phyloP scores from a whole-genome alignment of 176 grass and related monocot species.

The Hsuehochloa calcarea region DNA sequence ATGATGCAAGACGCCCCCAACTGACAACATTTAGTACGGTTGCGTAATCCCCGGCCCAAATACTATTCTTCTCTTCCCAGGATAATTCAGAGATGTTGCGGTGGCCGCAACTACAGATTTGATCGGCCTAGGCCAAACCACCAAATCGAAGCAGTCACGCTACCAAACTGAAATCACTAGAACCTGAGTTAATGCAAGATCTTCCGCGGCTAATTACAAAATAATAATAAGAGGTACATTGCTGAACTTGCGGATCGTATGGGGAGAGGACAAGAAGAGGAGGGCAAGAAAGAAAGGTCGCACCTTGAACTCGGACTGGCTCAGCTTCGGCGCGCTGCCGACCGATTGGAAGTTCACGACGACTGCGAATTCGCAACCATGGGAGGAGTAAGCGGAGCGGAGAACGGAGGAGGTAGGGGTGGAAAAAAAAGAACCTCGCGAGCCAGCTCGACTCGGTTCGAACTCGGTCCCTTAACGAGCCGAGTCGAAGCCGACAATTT shows the following conservation, averaged over 20 bases:
- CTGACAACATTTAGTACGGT: background rate
- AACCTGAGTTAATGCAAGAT: background rate
- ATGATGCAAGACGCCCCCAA: background rate
- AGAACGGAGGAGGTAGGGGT: background rate
- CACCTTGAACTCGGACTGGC: constrained; percentile 71
- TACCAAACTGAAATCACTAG: background rate
- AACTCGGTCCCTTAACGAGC: no score
- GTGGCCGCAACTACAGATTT: background rate
- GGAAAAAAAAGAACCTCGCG: no score
- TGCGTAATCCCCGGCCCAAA: background rate
- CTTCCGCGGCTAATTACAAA: background rate
- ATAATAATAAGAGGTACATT: background rate
- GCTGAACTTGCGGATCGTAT: background rate
- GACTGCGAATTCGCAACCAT: constrained; percentile 31
- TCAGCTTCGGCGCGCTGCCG: constrained; percentile 53
- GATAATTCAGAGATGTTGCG: background rate
- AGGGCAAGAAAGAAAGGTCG: background rate
- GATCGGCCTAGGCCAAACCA: background rate
- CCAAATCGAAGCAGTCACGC: background rate
- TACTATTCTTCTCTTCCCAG: background rate
- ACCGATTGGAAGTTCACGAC: constrained; percentile 59
- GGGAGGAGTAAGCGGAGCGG: constrained; percentile 2
- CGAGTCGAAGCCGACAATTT: no score
- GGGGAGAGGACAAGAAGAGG: background rate
- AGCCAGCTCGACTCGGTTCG: no score